phyloP scores from a whole-genome alignment of 768 basidiomycete genomes.

The Macrolepiota dolichaula region DNA sequence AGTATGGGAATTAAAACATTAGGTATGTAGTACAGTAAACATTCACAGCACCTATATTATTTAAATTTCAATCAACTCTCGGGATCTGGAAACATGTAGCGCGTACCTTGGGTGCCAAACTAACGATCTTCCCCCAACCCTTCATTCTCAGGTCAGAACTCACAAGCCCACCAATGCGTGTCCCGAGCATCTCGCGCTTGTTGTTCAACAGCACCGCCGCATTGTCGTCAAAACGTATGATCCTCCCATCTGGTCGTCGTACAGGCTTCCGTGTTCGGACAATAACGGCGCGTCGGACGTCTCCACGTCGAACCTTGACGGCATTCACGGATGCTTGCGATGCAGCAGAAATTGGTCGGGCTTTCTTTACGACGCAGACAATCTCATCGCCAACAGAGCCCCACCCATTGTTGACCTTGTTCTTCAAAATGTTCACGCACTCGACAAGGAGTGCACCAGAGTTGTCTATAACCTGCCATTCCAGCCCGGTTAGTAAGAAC shows the following conservation, averaged over 20 bases:
- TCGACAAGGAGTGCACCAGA: constrained; percentile 93
- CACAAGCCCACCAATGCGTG: constrained; percentile 91
- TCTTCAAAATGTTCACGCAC: constrained; percentile 94
- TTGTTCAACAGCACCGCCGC: constrained; percentile 92
- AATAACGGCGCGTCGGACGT: constrained; percentile 93
- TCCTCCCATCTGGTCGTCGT: constrained; percentile 82
- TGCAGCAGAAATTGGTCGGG: constrained; percentile 74
- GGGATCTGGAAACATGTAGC: background rate
- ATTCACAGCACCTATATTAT: constrained; percentile 15
- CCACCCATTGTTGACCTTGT: constrained; percentile 94
- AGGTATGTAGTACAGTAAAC: constrained; percentile 4
- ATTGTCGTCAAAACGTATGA: constrained; percentile 93
- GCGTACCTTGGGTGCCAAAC: constrained; percentile 85
- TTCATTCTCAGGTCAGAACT: constrained; percentile 87
- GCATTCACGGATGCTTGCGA: constrained; percentile 69
- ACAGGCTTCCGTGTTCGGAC: constrained; percentile 90
- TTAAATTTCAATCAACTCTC: background rate
- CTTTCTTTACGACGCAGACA: constrained; percentile 91
- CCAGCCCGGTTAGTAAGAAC: background rate
- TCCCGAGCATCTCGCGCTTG: constrained; percentile 94
- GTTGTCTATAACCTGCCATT: constrained; percentile 88
- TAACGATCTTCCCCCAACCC: constrained; percentile 93
- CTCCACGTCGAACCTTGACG: constrained; percentile 88
- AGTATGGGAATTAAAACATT: constrained; percentile 1
- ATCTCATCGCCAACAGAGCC: constrained; percentile 94